Evolutionary conservation across 2,329 filamentous ascomycete species (phyloP).

Genomic region (Clarireedia sp.): DNA sequence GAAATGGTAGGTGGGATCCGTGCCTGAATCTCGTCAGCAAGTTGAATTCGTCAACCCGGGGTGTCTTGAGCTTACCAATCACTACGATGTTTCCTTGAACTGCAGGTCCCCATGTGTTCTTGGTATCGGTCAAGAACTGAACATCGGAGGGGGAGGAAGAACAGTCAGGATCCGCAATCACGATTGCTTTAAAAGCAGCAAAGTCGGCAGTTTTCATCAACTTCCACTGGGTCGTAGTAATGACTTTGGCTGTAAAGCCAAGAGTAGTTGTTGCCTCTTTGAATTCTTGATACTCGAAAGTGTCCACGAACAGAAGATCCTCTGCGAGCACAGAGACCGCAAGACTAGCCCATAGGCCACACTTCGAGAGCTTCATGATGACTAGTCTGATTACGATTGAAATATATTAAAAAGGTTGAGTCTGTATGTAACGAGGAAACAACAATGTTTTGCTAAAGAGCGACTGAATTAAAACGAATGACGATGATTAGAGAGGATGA

Average conservation of each 20-base stretch:
- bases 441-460: constrained; percentile 2
- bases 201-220: constrained; percentile 36
- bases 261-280: constrained; percentile 14
- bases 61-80: constrained; percentile 27
- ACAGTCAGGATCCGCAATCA: constrained; percentile 34
- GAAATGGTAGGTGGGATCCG: constrained; percentile 26
- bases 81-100: constrained; percentile 36
- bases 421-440: not conserved
- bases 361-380: constrained; percentile 15
- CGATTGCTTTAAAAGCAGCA: constrained; percentile 37
- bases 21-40: constrained; percentile 13
- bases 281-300: constrained; percentile 27
- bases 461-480: constrained; percentile 1
- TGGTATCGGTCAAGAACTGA: constrained; percentile 34
- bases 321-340: constrained; percentile 20
- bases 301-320: constrained; percentile 29
- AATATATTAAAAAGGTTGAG: not conserved
- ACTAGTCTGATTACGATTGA: not conserved
- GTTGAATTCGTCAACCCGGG: not conserved
- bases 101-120: constrained; percentile 34
- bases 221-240: constrained; percentile 32
- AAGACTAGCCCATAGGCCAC: constrained; percentile 15
- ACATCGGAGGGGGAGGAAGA: constrained; percentile 28
- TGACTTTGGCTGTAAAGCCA: constrained; percentile 29
- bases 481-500: not conserved